These are phyloP conservation scores for Tetradesmus obliquus DNA, from an alignment of 139 green algal species.

Conservation along the genomic window DNA sequence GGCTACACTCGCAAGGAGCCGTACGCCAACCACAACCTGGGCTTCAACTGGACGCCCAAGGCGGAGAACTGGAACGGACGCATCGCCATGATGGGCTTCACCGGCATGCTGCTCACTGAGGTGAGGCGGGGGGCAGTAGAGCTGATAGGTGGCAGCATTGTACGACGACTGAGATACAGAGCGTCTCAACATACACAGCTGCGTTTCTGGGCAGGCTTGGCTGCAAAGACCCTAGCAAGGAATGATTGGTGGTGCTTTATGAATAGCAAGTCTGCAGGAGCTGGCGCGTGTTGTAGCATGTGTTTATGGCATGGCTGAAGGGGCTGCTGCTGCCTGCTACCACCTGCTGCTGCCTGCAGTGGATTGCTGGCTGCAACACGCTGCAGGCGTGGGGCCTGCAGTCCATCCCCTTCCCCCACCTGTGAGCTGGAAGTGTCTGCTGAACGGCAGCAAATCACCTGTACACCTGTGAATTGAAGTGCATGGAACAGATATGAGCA, in stretches of 20 bases:
- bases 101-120: conserved; percentile 38
- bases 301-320: neutral
- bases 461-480: no score
- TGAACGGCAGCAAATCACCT: no score
- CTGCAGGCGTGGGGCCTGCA: conserved; percentile 17
- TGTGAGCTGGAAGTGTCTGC: neutral
- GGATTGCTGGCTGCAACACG: conserved; percentile 4
- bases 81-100: conserved; percentile 41
- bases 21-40: conserved; percentile 29
- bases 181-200: no score
- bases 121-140: neutral
- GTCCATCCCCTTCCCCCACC: neutral
- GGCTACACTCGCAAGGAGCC: conserved; percentile 45
- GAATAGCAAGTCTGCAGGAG: no score
- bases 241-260: no score
- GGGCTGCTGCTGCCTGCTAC: neutral
- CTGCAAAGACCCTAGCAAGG: no score
- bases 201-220: no score
- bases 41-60: conserved; percentile 35
- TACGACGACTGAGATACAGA: no score
- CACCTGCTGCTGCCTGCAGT: neutral
- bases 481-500: no score
- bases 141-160: no score
- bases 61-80: conserved; percentile 40
- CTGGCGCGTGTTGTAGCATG: no score